A percentile compares a stretch with the other conserved stretches of the same genome.
Conservation (phyloP, 164 flowering plant species). For the Annona squamosa region DNA sequence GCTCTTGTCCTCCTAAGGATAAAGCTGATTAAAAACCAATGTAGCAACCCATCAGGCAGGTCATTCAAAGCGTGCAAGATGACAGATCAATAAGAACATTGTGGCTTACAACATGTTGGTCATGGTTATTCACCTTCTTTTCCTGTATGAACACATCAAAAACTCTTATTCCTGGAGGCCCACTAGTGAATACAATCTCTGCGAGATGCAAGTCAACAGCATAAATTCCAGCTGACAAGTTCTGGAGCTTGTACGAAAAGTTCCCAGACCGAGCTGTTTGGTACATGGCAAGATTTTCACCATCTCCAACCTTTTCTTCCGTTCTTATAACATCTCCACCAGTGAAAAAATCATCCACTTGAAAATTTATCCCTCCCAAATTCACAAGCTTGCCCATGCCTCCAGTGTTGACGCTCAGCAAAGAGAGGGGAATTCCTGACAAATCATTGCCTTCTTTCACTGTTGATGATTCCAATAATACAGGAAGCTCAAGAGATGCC, state of each 20-base stretch:
- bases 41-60: neutral
- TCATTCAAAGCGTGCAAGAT: neutral
- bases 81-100: neutral
- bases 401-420: constrained; percentile 48
- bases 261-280: constrained; percentile 56
- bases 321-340: constrained; percentile 48
- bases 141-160: constrained; percentile 64
- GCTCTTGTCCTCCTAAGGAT: neutral
- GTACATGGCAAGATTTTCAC: constrained; percentile 27
- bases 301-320: constrained; percentile 27
- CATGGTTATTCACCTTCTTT: constrained; percentile 36
- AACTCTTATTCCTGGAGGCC: constrained; percentile 54
- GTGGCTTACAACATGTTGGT: neutral
- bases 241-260: constrained; percentile 35
- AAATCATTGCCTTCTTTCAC: neutral
- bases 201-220: constrained; percentile 49
- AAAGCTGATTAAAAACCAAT: neutral
- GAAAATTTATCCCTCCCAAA: constrained; percentile 23
- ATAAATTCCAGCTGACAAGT: constrained; percentile 38
- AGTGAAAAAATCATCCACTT: constrained; percentile 27
- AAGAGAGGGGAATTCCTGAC: constrained; percentile 8
- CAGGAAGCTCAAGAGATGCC: constrained; percentile 58
- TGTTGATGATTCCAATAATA: constrained; percentile 13
- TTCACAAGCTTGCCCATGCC: constrained; percentile 15
- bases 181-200: constrained; percentile 50